phyloP scores from a whole-genome alignment of 1,284 basidiomycete genomes.

The Microbotryum saponariae region DNA sequence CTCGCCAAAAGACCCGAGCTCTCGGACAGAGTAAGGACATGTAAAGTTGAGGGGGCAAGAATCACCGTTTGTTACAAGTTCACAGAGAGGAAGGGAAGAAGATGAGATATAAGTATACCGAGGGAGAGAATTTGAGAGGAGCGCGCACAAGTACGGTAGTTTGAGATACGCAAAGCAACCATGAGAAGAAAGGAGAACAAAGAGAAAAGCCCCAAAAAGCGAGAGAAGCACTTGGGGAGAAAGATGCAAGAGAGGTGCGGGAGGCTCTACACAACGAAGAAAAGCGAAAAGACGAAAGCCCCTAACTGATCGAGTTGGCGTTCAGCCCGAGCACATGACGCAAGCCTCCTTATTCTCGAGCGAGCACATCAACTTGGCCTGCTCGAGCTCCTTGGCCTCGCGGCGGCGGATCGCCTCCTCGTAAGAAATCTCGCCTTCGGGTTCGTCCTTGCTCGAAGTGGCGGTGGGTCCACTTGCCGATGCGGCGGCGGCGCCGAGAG shows the following conservation, averaged over 20 bases:
- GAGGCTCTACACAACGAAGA: too few species aligned
- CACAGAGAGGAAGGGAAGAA: too few species aligned
- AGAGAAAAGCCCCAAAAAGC: background rate
- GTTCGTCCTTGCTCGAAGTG: constrained; percentile 45
- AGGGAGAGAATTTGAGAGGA: too few species aligned
- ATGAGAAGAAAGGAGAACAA: too few species aligned
- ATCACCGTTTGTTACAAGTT: too few species aligned
- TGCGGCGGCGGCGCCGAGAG: constrained; percentile 34
- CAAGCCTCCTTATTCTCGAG: constrained; percentile 65
- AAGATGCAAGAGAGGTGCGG: background rate
- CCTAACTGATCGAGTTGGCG: background rate
- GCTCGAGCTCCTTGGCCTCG: constrained; percentile 66
- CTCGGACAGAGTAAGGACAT: too few species aligned
- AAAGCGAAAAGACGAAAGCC: too few species aligned
- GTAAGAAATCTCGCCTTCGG: constrained; percentile 65
- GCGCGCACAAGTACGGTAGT: too few species aligned
- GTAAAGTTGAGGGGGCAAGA: too few species aligned
- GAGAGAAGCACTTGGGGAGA: background rate
- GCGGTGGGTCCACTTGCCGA: constrained; percentile 38
- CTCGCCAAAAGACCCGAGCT: too few species aligned
- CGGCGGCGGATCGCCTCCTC: constrained; percentile 69
- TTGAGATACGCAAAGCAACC: too few species aligned
- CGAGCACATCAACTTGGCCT: constrained; percentile 71
- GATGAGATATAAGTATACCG: too few species aligned
- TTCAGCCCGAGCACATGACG: constrained; percentile 28